Evolutionary conservation across 1,284 basidiomycete species (phyloP).

Genomic region (Cystobasidium pallidum): DNA sequence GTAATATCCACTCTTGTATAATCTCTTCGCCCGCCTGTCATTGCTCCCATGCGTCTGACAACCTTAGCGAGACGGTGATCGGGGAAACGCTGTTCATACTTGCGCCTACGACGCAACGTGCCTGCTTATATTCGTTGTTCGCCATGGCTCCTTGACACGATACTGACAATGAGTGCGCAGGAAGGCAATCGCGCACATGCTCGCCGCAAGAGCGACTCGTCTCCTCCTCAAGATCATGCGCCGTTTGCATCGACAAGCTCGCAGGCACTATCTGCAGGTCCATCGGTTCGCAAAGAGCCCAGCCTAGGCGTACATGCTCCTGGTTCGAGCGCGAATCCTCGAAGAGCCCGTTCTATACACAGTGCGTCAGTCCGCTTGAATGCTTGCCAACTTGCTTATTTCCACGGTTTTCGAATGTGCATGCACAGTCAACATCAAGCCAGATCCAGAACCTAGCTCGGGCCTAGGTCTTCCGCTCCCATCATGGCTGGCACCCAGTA

Average conservation of each 20-base stretch:
- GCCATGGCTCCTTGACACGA: background rate
- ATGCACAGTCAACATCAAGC: slow-evolving; percentile 32
- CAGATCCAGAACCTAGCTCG: slow-evolving; percentile 24
- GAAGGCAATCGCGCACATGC: background rate
- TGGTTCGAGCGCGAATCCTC: slow-evolving; percentile 6
- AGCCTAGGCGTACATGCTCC: slow-evolving; percentile 14
- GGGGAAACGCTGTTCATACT: background rate
- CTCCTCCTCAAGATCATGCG: background rate
- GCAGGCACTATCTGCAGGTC: slow-evolving; percentile 9
- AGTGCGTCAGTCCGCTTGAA: background rate
- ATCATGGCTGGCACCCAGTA: slow-evolving; percentile 26
- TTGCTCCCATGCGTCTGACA: too few species aligned
- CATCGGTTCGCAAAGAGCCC: slow-evolving; percentile 18
- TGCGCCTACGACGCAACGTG: too few species aligned
- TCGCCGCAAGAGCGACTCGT: background rate
- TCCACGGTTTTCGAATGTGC: background rate
- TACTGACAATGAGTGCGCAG: slow-evolving; percentile 10
- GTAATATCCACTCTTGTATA: too few species aligned
- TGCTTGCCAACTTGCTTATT: background rate
- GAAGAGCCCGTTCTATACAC: slow-evolving; percentile 23
- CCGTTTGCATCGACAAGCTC: background rate
- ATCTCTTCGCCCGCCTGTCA: too few species aligned
- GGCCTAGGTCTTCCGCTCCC: slow-evolving; percentile 28
- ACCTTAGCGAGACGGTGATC: background rate
- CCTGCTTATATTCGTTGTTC: background rate